Conservation (phyloP, 306 rosid genomes). For the Acmispon strigosus region DNA sequence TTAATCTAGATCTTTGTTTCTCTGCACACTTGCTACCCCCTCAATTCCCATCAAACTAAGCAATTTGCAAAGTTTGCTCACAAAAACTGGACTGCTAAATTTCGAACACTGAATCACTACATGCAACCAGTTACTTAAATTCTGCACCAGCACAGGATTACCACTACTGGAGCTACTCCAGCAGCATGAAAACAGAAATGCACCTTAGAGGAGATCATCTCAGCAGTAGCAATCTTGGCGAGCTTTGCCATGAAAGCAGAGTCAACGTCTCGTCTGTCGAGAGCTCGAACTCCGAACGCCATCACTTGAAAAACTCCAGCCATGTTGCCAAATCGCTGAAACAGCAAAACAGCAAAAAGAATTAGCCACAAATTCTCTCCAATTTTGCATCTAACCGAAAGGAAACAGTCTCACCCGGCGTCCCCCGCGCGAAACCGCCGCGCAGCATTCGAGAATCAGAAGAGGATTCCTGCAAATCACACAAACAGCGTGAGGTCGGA, state of each 20-base stretch:
- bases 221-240: slow-evolving; percentile 89
- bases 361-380: background rate
- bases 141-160: background rate
- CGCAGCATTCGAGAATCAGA: slow-evolving; percentile 82
- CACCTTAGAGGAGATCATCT: slow-evolving; percentile 87
- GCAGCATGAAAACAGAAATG: slow-evolving; percentile 8
- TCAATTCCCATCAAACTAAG: background rate
- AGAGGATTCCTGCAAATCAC: slow-evolving; percentile 51
- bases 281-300: slow-evolving; percentile 79
- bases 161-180: background rate
- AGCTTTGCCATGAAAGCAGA: slow-evolving; percentile 71
- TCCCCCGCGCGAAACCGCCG: slow-evolving; percentile 79
- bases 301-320: slow-evolving; percentile 95
- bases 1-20: too few species aligned
- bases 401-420: slow-evolving; percentile 46
- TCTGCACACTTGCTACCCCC: background rate
- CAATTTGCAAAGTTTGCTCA: background rate
- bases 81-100: background rate
- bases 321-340: slow-evolving; percentile 87
- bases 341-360: background rate
- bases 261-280: slow-evolving; percentile 59
- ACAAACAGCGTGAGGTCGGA: background rate
- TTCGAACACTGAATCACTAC: background rate
- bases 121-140: background rate
- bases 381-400: background rate